A percentile compares a stretch with the other conserved stretches of the same genome.
Evolutionary conservation across 139 green algal species (phyloP).

Genomic region (Chlamydomonas schloesseri): DNA sequence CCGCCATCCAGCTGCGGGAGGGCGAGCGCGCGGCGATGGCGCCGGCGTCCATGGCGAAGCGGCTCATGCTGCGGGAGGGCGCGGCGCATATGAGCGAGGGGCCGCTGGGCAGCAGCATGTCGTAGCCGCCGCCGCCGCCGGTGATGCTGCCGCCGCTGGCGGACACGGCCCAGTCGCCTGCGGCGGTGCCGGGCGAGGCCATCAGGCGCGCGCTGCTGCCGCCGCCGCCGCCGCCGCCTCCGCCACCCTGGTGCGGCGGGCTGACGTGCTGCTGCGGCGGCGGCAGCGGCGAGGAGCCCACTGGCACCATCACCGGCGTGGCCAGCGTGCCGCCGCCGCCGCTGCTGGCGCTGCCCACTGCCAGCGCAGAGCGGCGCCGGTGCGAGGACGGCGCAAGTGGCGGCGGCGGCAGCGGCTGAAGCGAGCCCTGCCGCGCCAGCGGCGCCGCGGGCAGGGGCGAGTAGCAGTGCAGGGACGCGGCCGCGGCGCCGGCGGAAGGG

Average conservation of each 20-base stretch:
- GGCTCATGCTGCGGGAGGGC: slow-evolving; percentile 5
- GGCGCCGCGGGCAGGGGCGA: too few relatives aligned
- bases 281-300: too few relatives aligned
- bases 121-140: neutral
- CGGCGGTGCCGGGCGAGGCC: neutral
- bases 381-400: neutral
- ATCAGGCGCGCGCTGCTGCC: neutral
- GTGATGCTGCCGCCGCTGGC: neutral
- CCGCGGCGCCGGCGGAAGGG: too few relatives aligned
- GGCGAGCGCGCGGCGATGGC: neutral
- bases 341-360: neutral
- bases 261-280: neutral
- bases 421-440: neutral
- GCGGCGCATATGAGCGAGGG: neutral
- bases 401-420: neutral
- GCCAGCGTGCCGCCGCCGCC: too few relatives aligned
- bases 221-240: too few relatives aligned
- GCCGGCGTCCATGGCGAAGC: slow-evolving; percentile 6
- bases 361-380: slow-evolving; percentile 5
- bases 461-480: too few relatives aligned
- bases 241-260: neutral
- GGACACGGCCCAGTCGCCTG: neutral
- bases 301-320: too few relatives aligned
- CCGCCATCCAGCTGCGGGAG: neutral
- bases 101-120: neutral